Evolutionary conservation across 2,329 filamentous ascomycete genomes (phyloP).

Genomic region (Penicillium freii): DNA sequence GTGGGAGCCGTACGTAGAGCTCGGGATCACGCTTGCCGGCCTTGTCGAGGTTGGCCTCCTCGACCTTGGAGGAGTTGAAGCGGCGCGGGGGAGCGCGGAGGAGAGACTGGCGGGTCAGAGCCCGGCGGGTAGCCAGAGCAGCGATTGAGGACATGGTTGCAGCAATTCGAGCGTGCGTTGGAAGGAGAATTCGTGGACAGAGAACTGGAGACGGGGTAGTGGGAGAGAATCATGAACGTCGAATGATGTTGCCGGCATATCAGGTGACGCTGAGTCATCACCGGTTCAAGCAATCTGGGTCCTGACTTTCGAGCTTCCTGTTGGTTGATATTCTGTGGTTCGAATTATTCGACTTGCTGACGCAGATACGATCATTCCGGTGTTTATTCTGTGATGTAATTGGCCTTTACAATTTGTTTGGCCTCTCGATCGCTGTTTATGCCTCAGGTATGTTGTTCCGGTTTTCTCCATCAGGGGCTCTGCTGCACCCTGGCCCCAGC

Average conservation of each 20-base stretch:
- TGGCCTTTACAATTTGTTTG: slow-evolving; percentile 9
- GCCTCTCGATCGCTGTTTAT: slow-evolving; percentile 7
- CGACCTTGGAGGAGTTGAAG: slow-evolving; percentile 43
- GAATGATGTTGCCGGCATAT: slow-evolving; percentile 36
- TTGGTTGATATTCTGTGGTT: slow-evolving; percentile 8
- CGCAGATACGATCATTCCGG: slow-evolving; percentile 6
- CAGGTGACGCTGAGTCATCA: slow-evolving; percentile 29
- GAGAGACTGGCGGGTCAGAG: slow-evolving; percentile 40
- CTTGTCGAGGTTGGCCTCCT: slow-evolving; percentile 56
- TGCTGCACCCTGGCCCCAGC: slow-evolving; percentile 9
- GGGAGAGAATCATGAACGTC: slow-evolving; percentile 33
- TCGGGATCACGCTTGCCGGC: slow-evolving; percentile 70
- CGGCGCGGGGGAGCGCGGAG: slow-evolving; percentile 44
- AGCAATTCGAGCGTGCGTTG: slow-evolving; percentile 16
- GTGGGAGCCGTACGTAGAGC: slow-evolving; percentile 61
- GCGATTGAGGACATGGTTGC: slow-evolving; percentile 44
- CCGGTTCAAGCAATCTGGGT: slow-evolving; percentile 4
- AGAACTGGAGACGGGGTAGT: slow-evolving; percentile 24
- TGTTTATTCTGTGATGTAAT: slow-evolving; percentile 18
- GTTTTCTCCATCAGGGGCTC: slow-evolving; percentile 20
- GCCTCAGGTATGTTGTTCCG: slow-evolving; percentile 12
- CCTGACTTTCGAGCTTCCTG: slow-evolving; percentile 9
- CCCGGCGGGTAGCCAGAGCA: slow-evolving; percentile 43
- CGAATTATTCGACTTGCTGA: slow-evolving; percentile 2
- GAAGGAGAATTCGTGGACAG: slow-evolving; percentile 17